Percentiles rank a stretch among this genome's conserved stretches.
These are phyloP conservation scores for Termitomyces sp. DNA, from an alignment of 768 basidiomycete genomes.

Conservation along the genomic window DNA sequence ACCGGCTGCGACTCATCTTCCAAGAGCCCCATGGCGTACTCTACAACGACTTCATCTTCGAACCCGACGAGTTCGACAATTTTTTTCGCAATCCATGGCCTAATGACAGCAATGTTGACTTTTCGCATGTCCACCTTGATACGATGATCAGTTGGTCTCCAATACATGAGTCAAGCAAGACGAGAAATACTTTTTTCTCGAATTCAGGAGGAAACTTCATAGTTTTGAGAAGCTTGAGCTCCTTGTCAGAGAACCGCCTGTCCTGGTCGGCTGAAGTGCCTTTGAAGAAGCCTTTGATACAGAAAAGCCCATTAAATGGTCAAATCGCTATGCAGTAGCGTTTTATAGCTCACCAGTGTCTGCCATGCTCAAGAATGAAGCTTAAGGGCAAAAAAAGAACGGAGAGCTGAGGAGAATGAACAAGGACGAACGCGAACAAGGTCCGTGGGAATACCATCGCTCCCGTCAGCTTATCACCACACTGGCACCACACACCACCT, in stretches of 20 bases:
- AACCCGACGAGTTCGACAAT: conserved; percentile 87
- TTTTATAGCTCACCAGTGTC: conserved; percentile 49
- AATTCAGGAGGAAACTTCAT: conserved; percentile 92
- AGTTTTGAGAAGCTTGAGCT: conserved; percentile 78
- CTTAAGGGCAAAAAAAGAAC: background rate
- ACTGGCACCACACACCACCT: too few species aligned
- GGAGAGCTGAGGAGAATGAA: background rate
- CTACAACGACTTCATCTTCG: conserved; percentile 95
- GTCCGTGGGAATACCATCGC: conserved; percentile 12
- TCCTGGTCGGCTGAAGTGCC: conserved; percentile 90
- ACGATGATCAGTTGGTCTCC: background rate
- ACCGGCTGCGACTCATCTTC: conserved; percentile 87
- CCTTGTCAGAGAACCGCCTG: conserved; percentile 92
- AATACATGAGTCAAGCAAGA: background rate
- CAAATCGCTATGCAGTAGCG: conserved; percentile 36
- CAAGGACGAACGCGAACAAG: background rate
- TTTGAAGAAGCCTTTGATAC: conserved; percentile 71
- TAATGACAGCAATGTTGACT: conserved; percentile 87
- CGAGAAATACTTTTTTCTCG: conserved; percentile 66
- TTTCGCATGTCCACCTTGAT: conserved; percentile 88
- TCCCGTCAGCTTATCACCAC: too few species aligned
- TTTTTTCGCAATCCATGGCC: conserved; percentile 94
- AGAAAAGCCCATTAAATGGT: conserved; percentile 18
- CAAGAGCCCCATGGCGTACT: conserved; percentile 91
- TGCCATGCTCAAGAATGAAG: conserved; percentile 34